Conservation (phyloP, 495 filamentous ascomycete species). For the Margaritispora aquatica region DNA sequence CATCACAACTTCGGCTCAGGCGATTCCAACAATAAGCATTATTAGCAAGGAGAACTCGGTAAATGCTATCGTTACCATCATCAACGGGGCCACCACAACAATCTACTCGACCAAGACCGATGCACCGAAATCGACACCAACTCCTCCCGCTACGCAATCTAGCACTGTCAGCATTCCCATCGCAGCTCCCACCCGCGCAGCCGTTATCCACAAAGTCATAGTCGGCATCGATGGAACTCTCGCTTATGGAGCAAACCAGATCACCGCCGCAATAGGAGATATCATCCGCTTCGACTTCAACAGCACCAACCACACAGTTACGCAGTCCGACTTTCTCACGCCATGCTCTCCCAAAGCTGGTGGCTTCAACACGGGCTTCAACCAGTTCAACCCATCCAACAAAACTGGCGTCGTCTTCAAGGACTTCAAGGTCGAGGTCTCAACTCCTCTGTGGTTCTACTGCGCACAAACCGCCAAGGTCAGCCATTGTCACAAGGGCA, state of each 20-base stretch:
- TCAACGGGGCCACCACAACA: constrained; percentile 11
- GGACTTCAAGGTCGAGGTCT: constrained; percentile 11
- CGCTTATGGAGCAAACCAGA: constrained; percentile 21
- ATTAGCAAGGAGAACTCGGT: constrained; percentile 1
- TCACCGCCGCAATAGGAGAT: constrained; percentile 27
- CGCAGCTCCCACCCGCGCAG: neutral
- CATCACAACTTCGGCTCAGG: neutral
- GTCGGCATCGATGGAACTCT: constrained; percentile 21
- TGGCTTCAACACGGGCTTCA: constrained; percentile 20
- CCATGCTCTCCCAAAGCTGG: constrained; percentile 21
- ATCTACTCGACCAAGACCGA: constrained; percentile 7
- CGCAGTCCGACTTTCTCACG: constrained; percentile 26
- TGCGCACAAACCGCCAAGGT: constrained; percentile 6
- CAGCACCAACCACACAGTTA: constrained; percentile 28
- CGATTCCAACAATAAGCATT: neutral
- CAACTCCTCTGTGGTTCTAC: constrained; percentile 19
- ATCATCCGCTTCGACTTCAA: constrained; percentile 28
- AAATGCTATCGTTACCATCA: constrained; percentile 10
- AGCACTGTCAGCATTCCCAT: neutral
- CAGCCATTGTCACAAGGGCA: constrained; percentile 23
- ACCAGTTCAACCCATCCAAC: constrained; percentile 13
- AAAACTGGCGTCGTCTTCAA: constrained; percentile 7
- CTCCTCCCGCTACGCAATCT: neutral
- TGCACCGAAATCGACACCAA: neutral
- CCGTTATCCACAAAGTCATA: constrained; percentile 17